Conservation (phyloP, 176 grass and related monocot species). For the Triticum dicoccoides region DNA sequence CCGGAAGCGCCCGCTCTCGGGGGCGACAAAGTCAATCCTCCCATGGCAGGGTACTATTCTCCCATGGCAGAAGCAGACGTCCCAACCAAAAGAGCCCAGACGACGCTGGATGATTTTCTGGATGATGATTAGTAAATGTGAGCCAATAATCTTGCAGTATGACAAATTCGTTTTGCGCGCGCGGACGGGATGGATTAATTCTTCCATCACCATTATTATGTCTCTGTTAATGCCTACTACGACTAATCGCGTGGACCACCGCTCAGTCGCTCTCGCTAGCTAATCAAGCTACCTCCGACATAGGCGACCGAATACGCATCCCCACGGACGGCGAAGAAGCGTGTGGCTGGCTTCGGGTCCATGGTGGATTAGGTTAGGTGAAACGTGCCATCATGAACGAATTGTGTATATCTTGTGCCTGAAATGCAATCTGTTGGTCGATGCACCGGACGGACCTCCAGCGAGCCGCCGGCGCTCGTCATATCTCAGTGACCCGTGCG, state of each 20-base stretch:
- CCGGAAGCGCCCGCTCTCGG: not conserved
- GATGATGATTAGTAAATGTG: too few relatives aligned
- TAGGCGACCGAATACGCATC: not conserved
- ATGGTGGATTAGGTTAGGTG: constrained; percentile 15
- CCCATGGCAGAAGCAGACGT: constrained; percentile 14
- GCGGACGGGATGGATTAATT: not conserved
- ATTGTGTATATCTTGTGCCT: not conserved
- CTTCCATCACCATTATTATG: not conserved
- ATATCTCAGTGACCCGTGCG: not conserved
- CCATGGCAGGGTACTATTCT: not conserved
- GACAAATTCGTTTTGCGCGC: constrained; percentile 1
- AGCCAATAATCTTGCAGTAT: not conserved
- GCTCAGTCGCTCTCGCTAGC: not conserved
- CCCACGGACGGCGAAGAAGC: not conserved
- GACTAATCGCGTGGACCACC: not conserved
- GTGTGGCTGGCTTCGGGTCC: not conserved
- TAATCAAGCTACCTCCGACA: not conserved
- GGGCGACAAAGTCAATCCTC: constrained; percentile 18
- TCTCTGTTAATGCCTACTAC: not conserved
- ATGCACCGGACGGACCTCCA: not conserved
- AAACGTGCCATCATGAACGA: not conserved
- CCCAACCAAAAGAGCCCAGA: constrained; percentile 1
- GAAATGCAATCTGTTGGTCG: not conserved
- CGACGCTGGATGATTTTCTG: too few relatives aligned
- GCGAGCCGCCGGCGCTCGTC: not conserved